phyloP scores from a whole-genome alignment of 148 eudicot species.

The Camellia granthamiana region DNA sequence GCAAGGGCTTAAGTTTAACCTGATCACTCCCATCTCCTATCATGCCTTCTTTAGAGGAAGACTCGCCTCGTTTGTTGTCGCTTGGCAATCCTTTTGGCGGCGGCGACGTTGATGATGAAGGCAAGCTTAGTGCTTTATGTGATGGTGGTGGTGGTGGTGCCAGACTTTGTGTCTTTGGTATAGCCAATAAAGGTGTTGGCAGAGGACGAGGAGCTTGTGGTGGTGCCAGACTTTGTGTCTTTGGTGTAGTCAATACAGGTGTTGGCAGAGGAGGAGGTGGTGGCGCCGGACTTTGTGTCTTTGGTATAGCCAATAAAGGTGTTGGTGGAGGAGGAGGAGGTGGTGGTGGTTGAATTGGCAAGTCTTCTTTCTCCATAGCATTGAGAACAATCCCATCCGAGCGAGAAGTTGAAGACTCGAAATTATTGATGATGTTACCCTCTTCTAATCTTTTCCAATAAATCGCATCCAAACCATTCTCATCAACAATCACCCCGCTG shows the following conservation, averaged over 20 bases:
- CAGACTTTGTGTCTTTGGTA: slow-evolving; percentile 6
- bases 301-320: slow-evolving; percentile 10
- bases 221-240: slow-evolving; percentile 19
- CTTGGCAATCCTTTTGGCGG: slow-evolving; percentile 29
- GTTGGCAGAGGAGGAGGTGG: slow-evolving; percentile 9
- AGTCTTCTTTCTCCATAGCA: neutral
- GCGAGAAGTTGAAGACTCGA: slow-evolving; percentile 52
- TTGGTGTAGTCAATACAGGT: neutral
- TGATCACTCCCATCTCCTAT: slow-evolving; percentile 27
- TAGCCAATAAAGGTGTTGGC: no score
- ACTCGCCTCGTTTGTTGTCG: slow-evolving; percentile 15
- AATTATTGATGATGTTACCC: slow-evolving; percentile 29
- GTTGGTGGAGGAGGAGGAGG: no score
- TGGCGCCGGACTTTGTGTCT: slow-evolving; percentile 23
- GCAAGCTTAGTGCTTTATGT: slow-evolving; percentile 20
- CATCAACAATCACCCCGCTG: slow-evolving; percentile 75
- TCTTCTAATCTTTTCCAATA: slow-evolving; percentile 76
- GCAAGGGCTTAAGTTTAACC: slow-evolving; percentile 81
- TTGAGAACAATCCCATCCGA: slow-evolving; percentile 7
- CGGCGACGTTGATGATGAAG: slow-evolving; percentile 35
- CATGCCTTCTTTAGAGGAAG: slow-evolving; percentile 31
- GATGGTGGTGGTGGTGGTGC: slow-evolving; percentile 38
- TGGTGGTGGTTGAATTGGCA: neutral
- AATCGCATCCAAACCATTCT: slow-evolving; percentile 78
- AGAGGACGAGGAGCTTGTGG: slow-evolving; percentile 29